These are phyloP conservation scores for Candida odintsovae DNA, from an alignment of 805 yeast species.

Conservation along the genomic window DNA sequence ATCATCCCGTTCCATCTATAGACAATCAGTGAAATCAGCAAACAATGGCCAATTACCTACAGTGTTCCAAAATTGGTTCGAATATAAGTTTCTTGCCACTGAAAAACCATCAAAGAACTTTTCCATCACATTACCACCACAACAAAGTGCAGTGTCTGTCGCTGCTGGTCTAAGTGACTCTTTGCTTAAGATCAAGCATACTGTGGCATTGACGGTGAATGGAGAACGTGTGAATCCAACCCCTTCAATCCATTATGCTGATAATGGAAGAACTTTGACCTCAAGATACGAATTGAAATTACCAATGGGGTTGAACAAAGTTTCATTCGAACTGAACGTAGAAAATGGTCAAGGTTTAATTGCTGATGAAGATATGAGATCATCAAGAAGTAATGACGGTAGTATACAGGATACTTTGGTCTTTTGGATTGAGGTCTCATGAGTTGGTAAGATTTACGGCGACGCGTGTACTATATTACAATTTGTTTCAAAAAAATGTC, in stretches of 20 bases:
- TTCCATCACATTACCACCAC: slow-evolving; percentile 41
- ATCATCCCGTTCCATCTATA: slow-evolving; percentile 25
- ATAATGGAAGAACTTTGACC: slow-evolving; percentile 21
- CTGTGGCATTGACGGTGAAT: slow-evolving; percentile 34
- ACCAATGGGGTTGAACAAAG: slow-evolving; percentile 40
- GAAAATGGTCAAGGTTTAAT: slow-evolving; percentile 14
- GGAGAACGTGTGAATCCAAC: slow-evolving; percentile 39
- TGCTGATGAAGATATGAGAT: slow-evolving; percentile 6
- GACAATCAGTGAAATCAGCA: slow-evolving; percentile 21
- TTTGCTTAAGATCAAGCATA: slow-evolving; percentile 33
- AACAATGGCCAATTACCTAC: slow-evolving; percentile 15
- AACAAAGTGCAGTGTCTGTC: slow-evolving; percentile 41
- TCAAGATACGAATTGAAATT: slow-evolving; percentile 41
- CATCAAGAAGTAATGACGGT: neutral
- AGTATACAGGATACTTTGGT: slow-evolving; percentile 5
- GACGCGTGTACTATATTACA: neutral
- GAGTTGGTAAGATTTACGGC: neutral
- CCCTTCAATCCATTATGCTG: slow-evolving; percentile 36
- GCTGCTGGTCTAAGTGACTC: slow-evolving; percentile 38
- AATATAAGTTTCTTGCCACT: slow-evolving; percentile 30
- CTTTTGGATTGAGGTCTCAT: slow-evolving; percentile 7
- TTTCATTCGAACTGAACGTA: slow-evolving; percentile 34
- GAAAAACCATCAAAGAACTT: slow-evolving; percentile 29
- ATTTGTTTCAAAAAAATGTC: neutral
- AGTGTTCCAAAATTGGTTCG: slow-evolving; percentile 29